phyloP scores from a whole-genome alignment of 257 asterid genomes.

The Nicotiana attenuata region DNA sequence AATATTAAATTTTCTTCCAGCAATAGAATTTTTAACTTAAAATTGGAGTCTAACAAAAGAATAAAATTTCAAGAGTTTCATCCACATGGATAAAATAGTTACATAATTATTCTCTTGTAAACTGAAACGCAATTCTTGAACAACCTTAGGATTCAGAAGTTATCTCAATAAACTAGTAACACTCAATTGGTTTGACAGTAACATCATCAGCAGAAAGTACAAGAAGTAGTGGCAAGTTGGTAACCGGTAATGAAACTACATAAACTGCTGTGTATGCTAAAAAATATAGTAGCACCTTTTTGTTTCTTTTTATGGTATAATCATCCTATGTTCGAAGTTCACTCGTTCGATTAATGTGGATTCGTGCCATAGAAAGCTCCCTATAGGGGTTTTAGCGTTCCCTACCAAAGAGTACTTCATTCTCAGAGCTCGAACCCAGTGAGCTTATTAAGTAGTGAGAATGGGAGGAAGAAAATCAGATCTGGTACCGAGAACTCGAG shows the following conservation, averaged over 20 bases:
- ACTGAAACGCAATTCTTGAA: not conserved
- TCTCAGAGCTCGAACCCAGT: not conserved
- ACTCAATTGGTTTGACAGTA: not conserved
- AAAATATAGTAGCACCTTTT: not conserved
- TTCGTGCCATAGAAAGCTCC: not conserved
- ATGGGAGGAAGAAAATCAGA: slow-evolving; percentile 17
- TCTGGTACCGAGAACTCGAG: slow-evolving; percentile 14
- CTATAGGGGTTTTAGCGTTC: not conserved
- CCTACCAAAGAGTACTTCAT: not conserved
- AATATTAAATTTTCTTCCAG: too few species aligned
- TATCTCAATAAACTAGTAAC: not conserved
- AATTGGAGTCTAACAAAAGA: too few species aligned
- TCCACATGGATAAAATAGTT: too few species aligned
- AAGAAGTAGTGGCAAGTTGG: not conserved
- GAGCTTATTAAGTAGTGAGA: not conserved
- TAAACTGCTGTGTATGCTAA: not conserved
- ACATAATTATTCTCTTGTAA: not conserved
- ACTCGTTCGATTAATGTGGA: not conserved
- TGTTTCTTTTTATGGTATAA: not conserved
- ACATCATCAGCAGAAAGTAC: not conserved
- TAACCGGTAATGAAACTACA: not conserved
- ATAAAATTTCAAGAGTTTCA: too few species aligned
- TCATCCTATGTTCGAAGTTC: not conserved
- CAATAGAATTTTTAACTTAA: too few species aligned
- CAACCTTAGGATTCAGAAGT: not conserved